A percentile compares a stretch with the other conserved stretches of the same genome.
These are phyloP conservation scores for Alternaria metachromatica DNA, from an alignment of 2,329 filamentous ascomycete genomes.

Conservation along the genomic window DNA sequence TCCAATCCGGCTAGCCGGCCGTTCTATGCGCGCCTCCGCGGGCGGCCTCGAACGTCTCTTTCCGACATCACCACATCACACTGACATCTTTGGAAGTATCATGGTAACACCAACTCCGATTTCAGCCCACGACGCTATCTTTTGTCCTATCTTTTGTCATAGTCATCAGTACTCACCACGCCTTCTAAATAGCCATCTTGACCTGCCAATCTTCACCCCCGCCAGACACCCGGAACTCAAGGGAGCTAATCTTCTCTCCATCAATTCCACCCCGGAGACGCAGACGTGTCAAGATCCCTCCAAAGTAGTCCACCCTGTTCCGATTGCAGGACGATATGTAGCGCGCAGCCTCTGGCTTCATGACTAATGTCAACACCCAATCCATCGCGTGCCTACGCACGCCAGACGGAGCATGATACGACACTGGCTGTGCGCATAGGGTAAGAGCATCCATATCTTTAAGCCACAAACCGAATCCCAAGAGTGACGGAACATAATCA, in stretches of 20 bases:
- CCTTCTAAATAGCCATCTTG: background rate
- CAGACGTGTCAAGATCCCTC: background rate
- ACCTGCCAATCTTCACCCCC: background rate
- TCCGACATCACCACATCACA: background rate
- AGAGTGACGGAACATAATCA: background rate
- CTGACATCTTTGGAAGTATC: background rate
- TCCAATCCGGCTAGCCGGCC: conserved; percentile 12
- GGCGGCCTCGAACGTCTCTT: background rate
- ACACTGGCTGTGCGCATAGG: background rate
- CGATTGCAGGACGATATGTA: background rate
- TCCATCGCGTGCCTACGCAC: background rate
- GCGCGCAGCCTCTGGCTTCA: background rate
- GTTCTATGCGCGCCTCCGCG: background rate
- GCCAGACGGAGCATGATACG: background rate
- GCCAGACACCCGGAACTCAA: background rate
- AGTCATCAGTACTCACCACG: background rate
- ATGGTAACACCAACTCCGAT: background rate
- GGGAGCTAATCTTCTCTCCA: background rate
- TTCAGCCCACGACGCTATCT: background rate
- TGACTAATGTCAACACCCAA: background rate
- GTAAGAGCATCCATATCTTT: background rate
- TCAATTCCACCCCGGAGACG: background rate
- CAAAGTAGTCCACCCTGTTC: background rate
- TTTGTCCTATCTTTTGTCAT: background rate
- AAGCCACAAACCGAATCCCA: background rate